Evolutionary conservation across 2,329 filamentous ascomycete genomes (phyloP).

Genomic region (Ustulina deusta): DNA sequence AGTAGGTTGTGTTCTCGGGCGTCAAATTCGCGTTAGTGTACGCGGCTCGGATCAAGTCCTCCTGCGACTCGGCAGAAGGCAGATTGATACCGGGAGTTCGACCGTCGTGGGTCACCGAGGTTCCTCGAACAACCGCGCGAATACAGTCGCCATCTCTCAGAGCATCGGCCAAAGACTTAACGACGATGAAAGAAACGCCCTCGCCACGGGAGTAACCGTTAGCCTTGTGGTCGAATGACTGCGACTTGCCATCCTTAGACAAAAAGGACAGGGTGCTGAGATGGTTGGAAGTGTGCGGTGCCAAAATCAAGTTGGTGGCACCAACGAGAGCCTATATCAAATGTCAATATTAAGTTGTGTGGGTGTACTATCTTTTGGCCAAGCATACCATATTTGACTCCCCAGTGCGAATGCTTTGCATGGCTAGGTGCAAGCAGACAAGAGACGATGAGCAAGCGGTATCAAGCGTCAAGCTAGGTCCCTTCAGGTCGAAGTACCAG

Average conservation of each 20-base stretch:
- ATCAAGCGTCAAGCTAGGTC: conserved; percentile 57
- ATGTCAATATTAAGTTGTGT: conserved; percentile 26
- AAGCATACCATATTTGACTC: conserved; percentile 49
- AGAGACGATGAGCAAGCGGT: conserved; percentile 58
- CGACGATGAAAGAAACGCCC: conserved; percentile 58
- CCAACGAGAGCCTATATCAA: conserved; percentile 44
- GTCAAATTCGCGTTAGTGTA: conserved; percentile 50
- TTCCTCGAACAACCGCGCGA: conserved; percentile 55
- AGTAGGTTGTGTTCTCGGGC: conserved; percentile 49
- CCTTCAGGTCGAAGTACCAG: conserved; percentile 55
- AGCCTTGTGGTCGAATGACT: conserved; percentile 48
- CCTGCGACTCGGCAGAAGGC: conserved; percentile 51
- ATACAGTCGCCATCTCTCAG: conserved; percentile 59
- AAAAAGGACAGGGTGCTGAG: conserved; percentile 48
- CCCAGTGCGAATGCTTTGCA: conserved; percentile 53
- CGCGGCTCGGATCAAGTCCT: conserved; percentile 53
- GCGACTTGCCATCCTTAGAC: conserved; percentile 47
- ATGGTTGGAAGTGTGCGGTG: conserved; percentile 50
- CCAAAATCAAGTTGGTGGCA: conserved; percentile 48
- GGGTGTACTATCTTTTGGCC: neutral
- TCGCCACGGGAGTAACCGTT: conserved; percentile 60
- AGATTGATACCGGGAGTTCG: conserved; percentile 55
- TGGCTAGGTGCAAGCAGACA: conserved; percentile 55
- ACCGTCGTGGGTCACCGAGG: conserved; percentile 59
- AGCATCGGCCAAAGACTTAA: conserved; percentile 62